phyloP scores from a whole-genome alignment of 495 filamentous ascomycete species.

The Aspergillus asperescens region DNA sequence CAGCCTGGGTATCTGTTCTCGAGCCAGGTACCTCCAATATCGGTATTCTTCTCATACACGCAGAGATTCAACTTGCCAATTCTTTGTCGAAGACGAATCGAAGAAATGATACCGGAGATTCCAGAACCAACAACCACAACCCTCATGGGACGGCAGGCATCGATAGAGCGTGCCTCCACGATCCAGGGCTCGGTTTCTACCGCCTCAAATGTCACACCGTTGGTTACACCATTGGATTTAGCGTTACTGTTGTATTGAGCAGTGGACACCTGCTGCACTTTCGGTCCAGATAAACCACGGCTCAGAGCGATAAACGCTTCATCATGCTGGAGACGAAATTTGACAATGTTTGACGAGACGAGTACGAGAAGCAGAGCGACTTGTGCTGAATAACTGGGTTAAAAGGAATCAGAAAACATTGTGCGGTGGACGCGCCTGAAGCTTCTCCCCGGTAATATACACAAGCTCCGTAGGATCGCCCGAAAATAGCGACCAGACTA shows the following conservation, averaged over 20 bases:
- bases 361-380: neutral
- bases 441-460: neutral
- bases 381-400: neutral
- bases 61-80: slow-evolving; percentile 55
- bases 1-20: slow-evolving; percentile 68
- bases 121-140: slow-evolving; percentile 64
- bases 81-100: slow-evolving; percentile 54
- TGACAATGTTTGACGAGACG: neutral
- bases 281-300: neutral
- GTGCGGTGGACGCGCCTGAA: neutral
- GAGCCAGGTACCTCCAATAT: slow-evolving; percentile 68
- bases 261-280: neutral
- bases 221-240: neutral
- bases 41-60: slow-evolving; percentile 76
- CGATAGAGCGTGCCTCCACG: slow-evolving; percentile 48
- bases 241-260: neutral
- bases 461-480: neutral
- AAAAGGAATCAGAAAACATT: neutral
- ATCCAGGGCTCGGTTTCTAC: slow-evolving; percentile 5
- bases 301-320: slow-evolving; percentile 9
- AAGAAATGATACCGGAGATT: slow-evolving; percentile 56
- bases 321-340: neutral
- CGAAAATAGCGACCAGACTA: neutral
- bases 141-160: slow-evolving; percentile 50
- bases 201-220: neutral